Percentiles rank a stretch among this genome's conserved stretches.
phyloP scores from a whole-genome alignment of 768 basidiomycete genomes.

The Ramaria sp. region DNA sequence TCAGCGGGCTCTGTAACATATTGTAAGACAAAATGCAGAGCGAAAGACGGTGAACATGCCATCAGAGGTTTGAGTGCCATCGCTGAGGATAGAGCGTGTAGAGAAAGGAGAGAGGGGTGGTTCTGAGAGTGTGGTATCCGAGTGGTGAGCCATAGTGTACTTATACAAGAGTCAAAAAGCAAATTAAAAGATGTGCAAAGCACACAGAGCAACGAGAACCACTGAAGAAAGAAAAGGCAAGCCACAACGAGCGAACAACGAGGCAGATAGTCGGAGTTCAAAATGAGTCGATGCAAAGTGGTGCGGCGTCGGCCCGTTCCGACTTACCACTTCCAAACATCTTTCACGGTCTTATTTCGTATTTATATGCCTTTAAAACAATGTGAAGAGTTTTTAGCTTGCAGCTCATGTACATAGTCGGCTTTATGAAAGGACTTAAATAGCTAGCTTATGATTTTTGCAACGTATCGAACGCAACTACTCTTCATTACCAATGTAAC shows the following conservation, averaged over 20 bases:
- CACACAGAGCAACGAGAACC: neutral
- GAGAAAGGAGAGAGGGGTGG: conserved; percentile 10
- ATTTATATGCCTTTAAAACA: too few species aligned
- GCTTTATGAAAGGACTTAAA: too few species aligned
- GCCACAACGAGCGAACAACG: conserved; percentile 7
- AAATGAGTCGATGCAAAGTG: too few species aligned
- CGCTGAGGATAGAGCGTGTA: conserved; percentile 6
- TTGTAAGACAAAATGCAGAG: neutral
- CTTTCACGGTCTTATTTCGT: too few species aligned
- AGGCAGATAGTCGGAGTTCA: neutral
- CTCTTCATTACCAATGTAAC: too few species aligned
- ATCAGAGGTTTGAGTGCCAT: conserved; percentile 9
- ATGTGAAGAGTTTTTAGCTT: too few species aligned
- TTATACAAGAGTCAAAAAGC: conserved; percentile 2
- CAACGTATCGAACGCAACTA: too few species aligned
- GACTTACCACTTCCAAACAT: too few species aligned
- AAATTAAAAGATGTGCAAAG: conserved; percentile 6
- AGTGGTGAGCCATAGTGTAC: conserved; percentile 6
- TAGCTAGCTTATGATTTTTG: too few species aligned
- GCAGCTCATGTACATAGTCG: too few species aligned
- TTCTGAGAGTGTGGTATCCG: conserved; percentile 7
- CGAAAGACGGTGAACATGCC: neutral
- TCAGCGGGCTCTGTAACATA: conserved; percentile 46
- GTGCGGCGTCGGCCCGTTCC: too few species aligned
- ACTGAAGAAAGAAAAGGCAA: neutral